Evolutionary conservation across 495 filamentous ascomycete genomes (phyloP), one percentile per base, ranked within the genome.

Genomic region (Aspergillus sclerotiicarbonarius): DNA sequence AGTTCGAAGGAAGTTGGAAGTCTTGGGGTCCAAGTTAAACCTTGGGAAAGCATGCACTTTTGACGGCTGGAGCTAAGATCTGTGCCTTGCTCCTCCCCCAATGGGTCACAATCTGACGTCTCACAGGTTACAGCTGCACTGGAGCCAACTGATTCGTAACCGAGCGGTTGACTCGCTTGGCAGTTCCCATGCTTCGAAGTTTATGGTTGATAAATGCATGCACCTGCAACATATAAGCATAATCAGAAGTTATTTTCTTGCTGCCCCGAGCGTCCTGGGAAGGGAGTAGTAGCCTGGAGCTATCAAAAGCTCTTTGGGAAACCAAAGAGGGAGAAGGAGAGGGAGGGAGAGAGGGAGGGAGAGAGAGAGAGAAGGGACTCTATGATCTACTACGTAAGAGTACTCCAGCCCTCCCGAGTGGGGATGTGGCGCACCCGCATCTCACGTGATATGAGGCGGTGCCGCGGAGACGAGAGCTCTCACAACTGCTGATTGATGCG

Each of bases 151-250:
- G 25, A 21, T 57, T 37, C 25, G 20, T 48, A 32, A 30, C 55
- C 47, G 57, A 20, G 29, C 19, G 19, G 20, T 41, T 48, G 35
- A 18, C 29, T 50, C 30, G 44, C 20, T 8, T 50, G 51, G 31
- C 32, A 25, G 6, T 56, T 39, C 21, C 44, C 33, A 39, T 21
- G 45, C 43, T 48, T 35, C 16, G 53, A 58, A 52, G 56, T 58
- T 32, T 49, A 46, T 49, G 19, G 31, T 18, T 56, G 53, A 56
- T 60, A 56, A 51, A 60, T 60, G 52, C 58, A 60, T 60, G 58
- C 52, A 52, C 30, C 45, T 16, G 9, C 35, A 15, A 51, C 9
- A 44, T 20, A 29, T 16, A 41, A 6, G 37, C 10, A 12, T 12
- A 15, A 41, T 6, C 12, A 41, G 10, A 6, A 41, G 33, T 10